Base-by-base conservation (phyloP, 805 yeast genomes). In the Barnettozyma wickerhamii region DNA sequence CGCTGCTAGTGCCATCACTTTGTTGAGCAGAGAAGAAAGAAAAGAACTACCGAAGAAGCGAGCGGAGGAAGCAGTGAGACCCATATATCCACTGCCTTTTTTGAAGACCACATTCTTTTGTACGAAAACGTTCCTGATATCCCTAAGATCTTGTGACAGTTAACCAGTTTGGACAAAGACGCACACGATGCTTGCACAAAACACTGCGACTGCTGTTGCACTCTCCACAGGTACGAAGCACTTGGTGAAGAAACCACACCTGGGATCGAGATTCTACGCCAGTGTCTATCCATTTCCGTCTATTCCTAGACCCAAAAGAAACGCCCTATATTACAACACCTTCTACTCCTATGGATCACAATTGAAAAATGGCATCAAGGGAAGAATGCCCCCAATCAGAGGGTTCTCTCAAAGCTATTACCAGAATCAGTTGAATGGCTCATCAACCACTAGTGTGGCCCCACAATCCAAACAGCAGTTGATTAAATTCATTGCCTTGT, bases 271-370 rank as follows among this genome's bases (percentile, higher is more conserved):
- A 20, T 42, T 53, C 32, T 49, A 50, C 28, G 48, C 58, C 10
- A 48, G 48, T 4, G 42, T 43, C 43, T 70, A 72, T 45, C 64
- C 61, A 12, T 73, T 77, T 51, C 80, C 82, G 1, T 65, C 65
- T 48, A 72, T 77, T 37, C 80, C 82, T 3, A 63, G 80, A 42
- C 80, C 83, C 6, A 77, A 74, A 56, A 59, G 80, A 47, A 72
- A 70, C 38, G 71, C 69, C 1, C 64, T 74, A 34, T 75, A 75
- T 55, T 75, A 75, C 58, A 68, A 72, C 35, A 60, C 58, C 2
- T 54, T 50, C 38, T 52, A 57, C 41, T 23, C 26, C 26, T 51
- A 69, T 17, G 70, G 74, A 61, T 56, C 67, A 9, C 55, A 53
- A 42, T 43, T 53, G 43, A 54, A 44, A 53, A 54, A 51, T 51